phyloP scores from a whole-genome alignment of 2,329 filamentous ascomycete genomes.

The Alternaria gansuensis region DNA sequence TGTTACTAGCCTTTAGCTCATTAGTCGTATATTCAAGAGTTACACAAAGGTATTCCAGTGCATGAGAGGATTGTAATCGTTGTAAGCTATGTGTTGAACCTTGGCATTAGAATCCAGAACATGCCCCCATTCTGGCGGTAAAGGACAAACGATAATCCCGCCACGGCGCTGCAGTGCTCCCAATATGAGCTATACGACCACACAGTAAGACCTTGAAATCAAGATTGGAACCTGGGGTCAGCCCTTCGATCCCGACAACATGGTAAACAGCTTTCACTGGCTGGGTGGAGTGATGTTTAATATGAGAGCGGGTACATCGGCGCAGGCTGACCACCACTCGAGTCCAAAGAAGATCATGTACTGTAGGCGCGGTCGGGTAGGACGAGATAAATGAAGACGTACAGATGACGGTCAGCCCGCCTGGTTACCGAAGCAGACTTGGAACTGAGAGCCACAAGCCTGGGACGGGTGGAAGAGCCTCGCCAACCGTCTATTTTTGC shows the following conservation, averaged over 20 bases:
- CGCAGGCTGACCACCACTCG: slow-evolving; percentile 40
- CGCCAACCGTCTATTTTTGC: slow-evolving; percentile 10
- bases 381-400: slow-evolving; percentile 29
- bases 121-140: slow-evolving; percentile 20
- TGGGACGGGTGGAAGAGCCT: slow-evolving; percentile 17
- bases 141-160: slow-evolving; percentile 12
- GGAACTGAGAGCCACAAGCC: slow-evolving; percentile 24
- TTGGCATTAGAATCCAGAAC: slow-evolving; percentile 9
- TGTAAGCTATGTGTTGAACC: slow-evolving; percentile 6
- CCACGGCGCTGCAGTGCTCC: slow-evolving; percentile 11
- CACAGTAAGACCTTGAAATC: slow-evolving; percentile 17
- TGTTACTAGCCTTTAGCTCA: slow-evolving; percentile 7
- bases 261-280: slow-evolving; percentile 21
- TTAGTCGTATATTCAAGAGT: not conserved
- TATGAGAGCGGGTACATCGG: slow-evolving; percentile 28
- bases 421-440: slow-evolving; percentile 38
- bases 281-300: slow-evolving; percentile 21
- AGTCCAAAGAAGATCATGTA: slow-evolving; percentile 19
- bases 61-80: not conserved
- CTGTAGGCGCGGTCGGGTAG: slow-evolving; percentile 26
- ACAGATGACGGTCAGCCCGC: slow-evolving; percentile 46
- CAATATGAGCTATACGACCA: slow-evolving; percentile 16
- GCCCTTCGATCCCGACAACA: slow-evolving; percentile 18
- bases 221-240: slow-evolving; percentile 24
- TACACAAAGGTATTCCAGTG: not conserved